Percentiles rank a stretch among this genome's conserved stretches.
These are phyloP conservation scores for Xylaria curta DNA, from an alignment of 495 filamentous ascomycete genomes.

Conservation along the genomic window DNA sequence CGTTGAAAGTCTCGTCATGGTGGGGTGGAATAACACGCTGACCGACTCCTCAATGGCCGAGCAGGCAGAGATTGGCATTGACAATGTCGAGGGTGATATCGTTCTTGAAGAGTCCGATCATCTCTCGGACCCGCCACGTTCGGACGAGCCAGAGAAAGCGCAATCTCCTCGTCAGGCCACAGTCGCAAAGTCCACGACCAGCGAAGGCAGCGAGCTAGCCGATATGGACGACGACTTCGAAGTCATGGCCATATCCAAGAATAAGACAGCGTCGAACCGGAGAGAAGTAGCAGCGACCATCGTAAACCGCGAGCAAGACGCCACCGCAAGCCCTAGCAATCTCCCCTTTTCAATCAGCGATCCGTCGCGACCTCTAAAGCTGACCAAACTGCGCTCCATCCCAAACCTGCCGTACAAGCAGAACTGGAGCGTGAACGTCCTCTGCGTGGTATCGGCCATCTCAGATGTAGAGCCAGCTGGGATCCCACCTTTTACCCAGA, in stretches of 20 bases:
- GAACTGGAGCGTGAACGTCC: slow-evolving; percentile 56
- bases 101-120: background rate
- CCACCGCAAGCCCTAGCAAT: background rate
- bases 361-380: slow-evolving; percentile 42
- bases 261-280: slow-evolving; percentile 32
- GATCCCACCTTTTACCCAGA: slow-evolving; percentile 48
- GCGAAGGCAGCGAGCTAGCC: slow-evolving; percentile 17
- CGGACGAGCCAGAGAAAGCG: background rate
- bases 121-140: background rate
- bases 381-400: slow-evolving; percentile 49
- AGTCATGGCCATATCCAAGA: slow-evolving; percentile 33
- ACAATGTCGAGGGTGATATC: background rate
- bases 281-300: slow-evolving; percentile 26
- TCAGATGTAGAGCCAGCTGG: slow-evolving; percentile 46
- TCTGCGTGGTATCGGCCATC: slow-evolving; percentile 49
- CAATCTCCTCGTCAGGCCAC: background rate
- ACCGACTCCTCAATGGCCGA: slow-evolving; percentile 32
- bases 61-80: slow-evolving; percentile 20
- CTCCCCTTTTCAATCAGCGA: slow-evolving; percentile 39
- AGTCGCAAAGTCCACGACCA: slow-evolving; percentile 7
- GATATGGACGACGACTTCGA: slow-evolving; percentile 42
- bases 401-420: slow-evolving; percentile 55
- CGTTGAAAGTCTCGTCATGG: slow-evolving; percentile 46
- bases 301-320: slow-evolving; percentile 2
- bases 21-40: slow-evolving; percentile 49